Percentiles rank a stretch among this genome's conserved stretches.
Evolutionary conservation across 2,329 filamentous ascomycete genomes (phyloP).

Genomic region (Xylaria sp.): DNA sequence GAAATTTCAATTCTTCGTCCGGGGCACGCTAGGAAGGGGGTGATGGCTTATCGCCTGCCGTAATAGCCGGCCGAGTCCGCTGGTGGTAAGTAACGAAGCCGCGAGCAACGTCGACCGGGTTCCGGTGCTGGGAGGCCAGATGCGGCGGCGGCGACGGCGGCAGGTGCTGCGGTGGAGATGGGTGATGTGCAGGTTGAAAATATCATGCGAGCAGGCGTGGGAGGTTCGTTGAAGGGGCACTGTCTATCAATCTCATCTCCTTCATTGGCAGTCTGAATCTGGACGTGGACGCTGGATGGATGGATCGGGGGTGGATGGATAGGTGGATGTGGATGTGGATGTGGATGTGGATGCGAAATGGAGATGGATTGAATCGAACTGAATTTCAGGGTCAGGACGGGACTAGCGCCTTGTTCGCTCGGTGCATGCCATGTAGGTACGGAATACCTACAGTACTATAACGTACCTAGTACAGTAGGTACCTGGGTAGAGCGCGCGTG

Average conservation of each 20-base stretch:
- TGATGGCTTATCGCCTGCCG: conserved; percentile 26
- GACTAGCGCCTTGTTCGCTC: conserved; percentile 20
- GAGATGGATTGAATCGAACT: background rate
- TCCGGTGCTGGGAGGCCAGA: background rate
- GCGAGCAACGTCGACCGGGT: conserved; percentile 5
- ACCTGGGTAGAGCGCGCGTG: too few relatives aligned
- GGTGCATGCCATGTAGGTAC: too few relatives aligned
- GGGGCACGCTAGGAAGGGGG: background rate
- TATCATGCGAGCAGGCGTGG: conserved; percentile 7
- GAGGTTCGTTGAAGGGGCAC: conserved; percentile 16
- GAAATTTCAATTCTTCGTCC: conserved; percentile 1
- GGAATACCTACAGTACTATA: too few relatives aligned
- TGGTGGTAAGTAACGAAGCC: conserved; percentile 8
- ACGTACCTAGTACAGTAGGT: too few relatives aligned
- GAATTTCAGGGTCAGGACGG: conserved; percentile 16
- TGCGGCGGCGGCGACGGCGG: too few relatives aligned
- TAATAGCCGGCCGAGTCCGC: conserved; percentile 26
- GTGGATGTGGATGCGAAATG: too few relatives aligned
- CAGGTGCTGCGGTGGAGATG: background rate
- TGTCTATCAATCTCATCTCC: background rate
- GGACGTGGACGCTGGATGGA: conserved; percentile 10
- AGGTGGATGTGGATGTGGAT: conserved; percentile 8
- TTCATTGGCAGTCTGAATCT: conserved; percentile 23
- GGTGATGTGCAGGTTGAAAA: conserved; percentile 1
- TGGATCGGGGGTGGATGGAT: too few relatives aligned